phyloP scores from a whole-genome alignment of 805 yeast species.

The Citeromyces matritensis region DNA sequence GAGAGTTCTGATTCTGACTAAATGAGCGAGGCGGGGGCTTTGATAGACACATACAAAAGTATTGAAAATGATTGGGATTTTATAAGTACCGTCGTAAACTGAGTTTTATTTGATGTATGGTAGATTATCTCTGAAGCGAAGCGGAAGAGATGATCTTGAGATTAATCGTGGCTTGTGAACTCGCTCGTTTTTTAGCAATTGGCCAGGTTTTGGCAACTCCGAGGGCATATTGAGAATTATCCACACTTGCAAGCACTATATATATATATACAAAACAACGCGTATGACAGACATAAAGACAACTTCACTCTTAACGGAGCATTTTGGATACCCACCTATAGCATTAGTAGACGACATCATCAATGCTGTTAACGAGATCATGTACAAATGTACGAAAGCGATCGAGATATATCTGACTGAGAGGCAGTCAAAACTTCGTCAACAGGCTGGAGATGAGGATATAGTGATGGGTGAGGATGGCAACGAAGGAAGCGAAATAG shows the following conservation, averaged over 20 bases:
- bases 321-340: conserved; percentile 73
- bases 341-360: conserved; percentile 77
- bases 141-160: no score
- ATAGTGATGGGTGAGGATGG: conserved; percentile 1
- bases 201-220: no score
- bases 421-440: conserved; percentile 5
- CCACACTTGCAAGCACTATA: no score
- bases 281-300: conserved; percentile 17
- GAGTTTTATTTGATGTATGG: neutral
- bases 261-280: no score
- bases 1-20: neutral
- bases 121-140: no score
- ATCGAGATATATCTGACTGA: conserved; percentile 48
- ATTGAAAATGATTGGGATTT: no score
- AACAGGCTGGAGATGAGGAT: conserved; percentile 1
- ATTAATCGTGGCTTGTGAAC: no score
- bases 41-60: neutral
- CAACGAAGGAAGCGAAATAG: conserved; percentile 29
- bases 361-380: conserved; percentile 71
- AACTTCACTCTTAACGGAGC: conserved; percentile 61
- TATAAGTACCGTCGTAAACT: no score
- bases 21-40: neutral
- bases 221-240: no score
- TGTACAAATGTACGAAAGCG: conserved; percentile 71
- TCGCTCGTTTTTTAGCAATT: no score